These are phyloP conservation scores for Alnus glutinosa DNA, from an alignment of 306 rosid species.

Conservation along the genomic window DNA sequence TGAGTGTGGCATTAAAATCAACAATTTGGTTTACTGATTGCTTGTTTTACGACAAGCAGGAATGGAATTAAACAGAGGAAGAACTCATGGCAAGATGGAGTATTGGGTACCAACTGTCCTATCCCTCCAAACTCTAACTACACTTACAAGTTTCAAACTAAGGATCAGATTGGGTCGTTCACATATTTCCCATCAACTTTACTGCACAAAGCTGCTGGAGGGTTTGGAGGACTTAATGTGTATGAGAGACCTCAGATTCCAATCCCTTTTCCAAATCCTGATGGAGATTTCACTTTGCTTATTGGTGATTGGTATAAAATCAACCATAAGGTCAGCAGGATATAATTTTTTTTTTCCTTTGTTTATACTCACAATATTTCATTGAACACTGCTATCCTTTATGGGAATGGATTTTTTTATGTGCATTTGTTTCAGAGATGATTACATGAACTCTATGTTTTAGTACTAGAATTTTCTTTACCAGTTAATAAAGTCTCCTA, in stretches of 20 bases:
- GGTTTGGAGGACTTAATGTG: slow-evolving; percentile 80
- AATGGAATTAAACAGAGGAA: slow-evolving; percentile 95
- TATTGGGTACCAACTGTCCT: slow-evolving; percentile 91
- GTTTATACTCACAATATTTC: not conserved
- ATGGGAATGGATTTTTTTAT: not conserved
- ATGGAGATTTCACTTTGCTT: slow-evolving; percentile 84
- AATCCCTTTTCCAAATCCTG: slow-evolving; percentile 74
- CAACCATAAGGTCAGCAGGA: slow-evolving; percentile 65
- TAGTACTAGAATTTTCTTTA: not conserved
- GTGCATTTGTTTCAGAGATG: not conserved
- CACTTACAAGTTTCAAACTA: slow-evolving; percentile 82
- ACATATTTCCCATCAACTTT: slow-evolving; percentile 86
- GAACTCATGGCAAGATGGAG: slow-evolving; percentile 99
- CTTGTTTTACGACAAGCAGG: slow-evolving; percentile 45
- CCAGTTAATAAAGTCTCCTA: not conserved
- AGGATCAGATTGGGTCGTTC: slow-evolving; percentile 90
- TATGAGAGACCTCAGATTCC: slow-evolving; percentile 79
- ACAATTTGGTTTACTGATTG: slow-evolving; percentile 8
- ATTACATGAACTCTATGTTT: not conserved
- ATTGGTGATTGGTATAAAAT: slow-evolving; percentile 88
- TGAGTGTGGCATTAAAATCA: slow-evolving; percentile 2
- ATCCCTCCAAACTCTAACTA: slow-evolving; percentile 87
- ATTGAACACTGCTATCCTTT: not conserved
- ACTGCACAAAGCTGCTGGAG: slow-evolving; percentile 89
- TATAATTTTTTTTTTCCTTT: not conserved